Evolutionary conservation across 2,329 filamentous ascomycete species (phyloP), one percentile per base, ranked within the genome.

Genomic region (Colletotrichum truncatum): DNA sequence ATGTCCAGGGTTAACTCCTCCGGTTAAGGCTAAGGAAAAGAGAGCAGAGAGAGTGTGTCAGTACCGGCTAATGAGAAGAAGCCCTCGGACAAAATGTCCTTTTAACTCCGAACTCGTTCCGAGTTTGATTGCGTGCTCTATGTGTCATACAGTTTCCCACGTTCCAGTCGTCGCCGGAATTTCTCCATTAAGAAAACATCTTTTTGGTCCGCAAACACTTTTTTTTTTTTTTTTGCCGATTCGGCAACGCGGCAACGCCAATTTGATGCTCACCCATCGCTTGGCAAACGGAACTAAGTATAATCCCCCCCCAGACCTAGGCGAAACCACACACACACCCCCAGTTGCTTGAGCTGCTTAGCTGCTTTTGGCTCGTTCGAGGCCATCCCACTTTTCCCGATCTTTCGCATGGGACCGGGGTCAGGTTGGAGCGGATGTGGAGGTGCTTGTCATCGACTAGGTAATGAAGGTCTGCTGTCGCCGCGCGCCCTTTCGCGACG

Each of bases 361-460:
- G n/a, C 7, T 36, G n/a, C 18, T 25, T 12, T 46, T 51, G 34
- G 61, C 39, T 34, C 25, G 16, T 41, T 53, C 61, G 46, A 58
- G 43, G 23, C 43, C 36, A 36, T 36, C 30, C 55, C 48, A 28
- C 61, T 48, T 61, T 51, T 25, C 28, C 54, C 36, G 28, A 59
- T 51, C 18, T 58, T 45, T 36, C 60, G 18, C 36, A 64, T 64
- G 54, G 39, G 57, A 39, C 56, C 34, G 28, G 56, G 62, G 54
- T 54, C 62, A 51, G 39, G 57, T 55, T 45, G 57, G 49, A 41
- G 62, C 55, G 48, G 16, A 25, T 49, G 62, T 65, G 62, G 62
- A 65, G 49, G 41, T 65, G 62, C 48, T 54, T 39, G 62, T 62
- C 62, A 65, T 65, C 34, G 62, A 65, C 62, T 55, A 25, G 32